Evolutionary conservation across 805 yeast genomes (phyloP).

Genomic region (Yarrowia sp.): DNA sequence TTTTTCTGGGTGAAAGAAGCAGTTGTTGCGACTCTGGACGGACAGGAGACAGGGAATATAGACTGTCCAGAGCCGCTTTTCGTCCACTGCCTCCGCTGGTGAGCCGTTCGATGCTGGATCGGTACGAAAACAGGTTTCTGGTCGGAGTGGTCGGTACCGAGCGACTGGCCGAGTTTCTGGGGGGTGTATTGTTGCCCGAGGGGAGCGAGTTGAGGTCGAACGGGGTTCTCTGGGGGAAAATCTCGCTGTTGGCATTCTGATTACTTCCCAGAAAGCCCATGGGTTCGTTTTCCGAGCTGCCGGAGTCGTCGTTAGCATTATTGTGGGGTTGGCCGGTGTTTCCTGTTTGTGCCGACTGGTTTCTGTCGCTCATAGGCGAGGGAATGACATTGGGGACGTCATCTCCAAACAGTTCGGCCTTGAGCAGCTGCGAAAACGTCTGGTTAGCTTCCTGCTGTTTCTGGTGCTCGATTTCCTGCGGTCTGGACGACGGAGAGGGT

Average conservation of each 20-base stretch:
- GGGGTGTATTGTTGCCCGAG: constrained; percentile 27
- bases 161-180: constrained; percentile 26
- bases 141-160: constrained; percentile 42
- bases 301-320: background rate
- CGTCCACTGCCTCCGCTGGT: constrained; percentile 13
- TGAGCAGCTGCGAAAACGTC: constrained; percentile 79
- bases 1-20: constrained; percentile 76
- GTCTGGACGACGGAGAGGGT: constrained; percentile 37
- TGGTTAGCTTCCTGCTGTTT: constrained; percentile 75
- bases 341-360: background rate
- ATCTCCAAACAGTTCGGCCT: constrained; percentile 89
- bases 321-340: background rate
- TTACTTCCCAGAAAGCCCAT: background rate
- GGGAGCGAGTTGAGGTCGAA: constrained; percentile 13
- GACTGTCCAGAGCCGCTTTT: constrained; percentile 35
- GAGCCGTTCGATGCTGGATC: constrained; percentile 25
- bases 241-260: background rate
- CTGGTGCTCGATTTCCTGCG: constrained; percentile 42
- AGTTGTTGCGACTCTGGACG: constrained; percentile 81
- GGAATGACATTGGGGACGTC: constrained; percentile 52
- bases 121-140: constrained; percentile 44
- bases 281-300: constrained; percentile 7
- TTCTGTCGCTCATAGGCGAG: background rate
- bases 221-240: constrained; percentile 3
- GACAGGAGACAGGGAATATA: constrained; percentile 81